Conservation (phyloP, 805 yeast genomes). For the Candida montana region DNA sequence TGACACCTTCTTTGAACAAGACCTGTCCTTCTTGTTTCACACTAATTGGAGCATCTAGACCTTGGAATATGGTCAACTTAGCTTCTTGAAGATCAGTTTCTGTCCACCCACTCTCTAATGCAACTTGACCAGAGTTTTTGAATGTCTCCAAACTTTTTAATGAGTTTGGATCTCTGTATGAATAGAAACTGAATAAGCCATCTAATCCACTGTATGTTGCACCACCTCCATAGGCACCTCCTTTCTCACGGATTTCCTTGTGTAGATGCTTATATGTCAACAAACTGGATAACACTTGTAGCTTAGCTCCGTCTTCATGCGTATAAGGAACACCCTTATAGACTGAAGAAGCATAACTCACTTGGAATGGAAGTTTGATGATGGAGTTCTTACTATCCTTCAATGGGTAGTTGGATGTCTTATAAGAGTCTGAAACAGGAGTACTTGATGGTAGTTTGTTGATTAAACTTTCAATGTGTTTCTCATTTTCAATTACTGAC, state of each 20-base stretch:
- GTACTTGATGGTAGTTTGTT: slow-evolving; percentile 21
- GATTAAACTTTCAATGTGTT: slow-evolving; percentile 27
- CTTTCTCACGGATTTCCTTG: slow-evolving; percentile 86
- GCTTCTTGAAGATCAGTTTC: slow-evolving; percentile 77
- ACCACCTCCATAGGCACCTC: slow-evolving; percentile 99
- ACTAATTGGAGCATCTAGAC: slow-evolving; percentile 84
- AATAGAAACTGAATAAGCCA: slow-evolving; percentile 76
- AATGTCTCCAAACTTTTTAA: slow-evolving; percentile 60
- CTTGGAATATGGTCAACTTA: slow-evolving; percentile 84
- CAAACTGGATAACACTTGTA: slow-evolving; percentile 77
- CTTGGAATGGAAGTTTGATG: slow-evolving; percentile 80
- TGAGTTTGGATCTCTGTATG: slow-evolving; percentile 93
- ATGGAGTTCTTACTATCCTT: slow-evolving; percentile 33
- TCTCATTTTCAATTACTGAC: slow-evolving; percentile 24
- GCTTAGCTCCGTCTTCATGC: slow-evolving; percentile 73
- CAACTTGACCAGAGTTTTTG: slow-evolving; percentile 44
- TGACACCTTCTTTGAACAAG: slow-evolving; percentile 61
- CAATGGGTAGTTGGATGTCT: slow-evolving; percentile 15
- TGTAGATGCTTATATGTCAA: slow-evolving; percentile 81
- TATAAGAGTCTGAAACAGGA: slow-evolving; percentile 4
- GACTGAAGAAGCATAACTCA: slow-evolving; percentile 72
- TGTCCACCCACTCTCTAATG: slow-evolving; percentile 46
- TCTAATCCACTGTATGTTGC: slow-evolving; percentile 75
- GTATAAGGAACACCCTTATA: slow-evolving; percentile 61
- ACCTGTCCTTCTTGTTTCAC: slow-evolving; percentile 72